Evolutionary conservation across 805 yeast species (phyloP), one percentile per base, ranked within the genome.

Genomic region (Saitoella complicata): DNA sequence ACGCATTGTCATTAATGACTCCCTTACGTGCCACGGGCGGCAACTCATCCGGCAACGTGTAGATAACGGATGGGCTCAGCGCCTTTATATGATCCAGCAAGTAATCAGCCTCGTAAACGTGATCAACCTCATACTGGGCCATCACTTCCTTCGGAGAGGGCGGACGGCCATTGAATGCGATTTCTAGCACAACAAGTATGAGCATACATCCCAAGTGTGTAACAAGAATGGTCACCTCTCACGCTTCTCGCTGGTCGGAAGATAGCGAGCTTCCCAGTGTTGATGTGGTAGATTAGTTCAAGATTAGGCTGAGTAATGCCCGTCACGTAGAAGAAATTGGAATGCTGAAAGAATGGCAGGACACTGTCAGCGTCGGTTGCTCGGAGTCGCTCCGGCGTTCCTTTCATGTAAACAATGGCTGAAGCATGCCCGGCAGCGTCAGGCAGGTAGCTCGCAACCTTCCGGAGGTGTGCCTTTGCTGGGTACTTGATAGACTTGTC

Each of bases 81-180:
- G 40, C n/a, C 4, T 31, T 38, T 8, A 51, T 42, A 3, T 60
- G 62, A 1, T 51, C 43, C 32, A 62, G 61, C 40, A 86, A 56
- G 4, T 73, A 76, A n/a, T 61, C 54, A 7, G 69, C 71, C 54
- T 79, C 82, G 46, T 73, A 60, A 40, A 87, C 93, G 38, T 75
- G 80, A 59, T 91, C 97, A 32, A 85, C 87, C 55, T 88, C 95
- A 53, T 64, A 88, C 49, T 67, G 69, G 13, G 65, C 58, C 41
- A 60, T 44, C 0, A 95, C 95, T 12, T 79, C 77, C 40, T 78
- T 78, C 3, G 69, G 50, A 37, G 74, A 65, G 43, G 84, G 50
- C 5, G 98, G 98, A 61, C 80, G 57, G 0, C 98, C 98, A 46
- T 91, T 78, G 98, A 98, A 88, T 85, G 91, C 80, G 38, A 88